Base-by-base conservation (phyloP, 371 early-diverging fungal genomes). In the Zancudomyces culisetae region DNA sequence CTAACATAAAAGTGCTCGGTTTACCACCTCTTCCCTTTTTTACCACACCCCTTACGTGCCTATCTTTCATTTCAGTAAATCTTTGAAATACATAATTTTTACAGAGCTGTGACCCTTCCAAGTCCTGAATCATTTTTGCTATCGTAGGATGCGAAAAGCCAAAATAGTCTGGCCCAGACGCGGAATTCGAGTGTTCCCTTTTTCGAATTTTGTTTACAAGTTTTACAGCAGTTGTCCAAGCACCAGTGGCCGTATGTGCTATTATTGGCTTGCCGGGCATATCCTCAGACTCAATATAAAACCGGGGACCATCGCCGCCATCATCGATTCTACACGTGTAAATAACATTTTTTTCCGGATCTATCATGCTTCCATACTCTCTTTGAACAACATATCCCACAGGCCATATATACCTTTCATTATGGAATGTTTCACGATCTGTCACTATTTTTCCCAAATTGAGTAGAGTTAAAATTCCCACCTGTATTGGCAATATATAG, bases 371-470 rank as follows among this genome's bases (percentile, higher is more conserved):
- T 59, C 78, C 70, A 63, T 84, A 89, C 55, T 73, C 70, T 51
- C 89, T 63, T 52, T 47, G 53, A 19, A 78, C 74, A 26, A 70
- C 79, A 63, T 85, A 93, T 27, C 90, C 90, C 3, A 86, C 85
- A 2, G 93, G 93, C 65, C 79, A 93, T 45, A 93, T 90, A 57
- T 93, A 90, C 10, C 91, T 76, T 57, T 90, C 90, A 58, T 79
- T 85, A 55, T 93, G 91, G 58, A 82, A 93, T 1, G 78, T 74
- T n/a, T 79, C 77, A 24, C 84, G 77, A 55, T 89, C 86, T 50
- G 70, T 77, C 10, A 87, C 76, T 1, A 93, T 78, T 19, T 58
- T 66, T 21, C 93, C 93, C 8, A 88, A 70, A 40, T 60, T 62
- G 28, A 79, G 60, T 3, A 93, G 71, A 0, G 86, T 87, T 52